Evolutionary conservation across 2,329 filamentous ascomycete genomes (phyloP), one percentile per base, ranked within the genome.

Genomic region (Fusarium sp.): DNA sequence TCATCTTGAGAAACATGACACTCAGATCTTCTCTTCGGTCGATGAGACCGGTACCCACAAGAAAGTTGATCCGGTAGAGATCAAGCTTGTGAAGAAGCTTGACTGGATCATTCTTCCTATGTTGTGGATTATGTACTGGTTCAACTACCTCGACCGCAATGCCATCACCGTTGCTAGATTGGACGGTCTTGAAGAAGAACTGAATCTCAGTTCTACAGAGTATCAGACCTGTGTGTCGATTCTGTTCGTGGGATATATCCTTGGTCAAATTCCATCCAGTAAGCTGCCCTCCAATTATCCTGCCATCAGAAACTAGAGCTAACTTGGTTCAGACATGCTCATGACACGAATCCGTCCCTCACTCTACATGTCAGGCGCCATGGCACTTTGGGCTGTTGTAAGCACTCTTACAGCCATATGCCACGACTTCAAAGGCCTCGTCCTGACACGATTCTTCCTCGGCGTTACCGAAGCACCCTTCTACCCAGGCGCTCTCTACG

Each of bases 161-260:
- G 86, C 88, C 55, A 88, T 89, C 63, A 87, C 87, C 4, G 84
- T 86, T 20, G 87, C 87, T 3, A 80, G 83, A 41, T 75, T 90
- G 18, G 84, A 87, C 65, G 84, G 84, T 2, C 75, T 90, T 10
- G 83, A 87, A 49, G 79, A 83, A 10, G 86, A 89, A 30, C 75
- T 90, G 1, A 77, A 80, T 6, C 76, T 89, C 57, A 77, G 77
- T 0, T 83, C 81, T 9, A 57, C 58, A 2, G 66, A 78, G 61
- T 78, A 78, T 51, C 75, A 78, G 27, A 78, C 78, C 8, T 79
- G 78, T 16, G 76, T 80, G 0, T 79, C 77, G 0, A 78, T 80
- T 13, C 70, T 80, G 3, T 80, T 79, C 43, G 76, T 78, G 1
- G 77, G 86, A 58, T 82, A 78, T 18, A 62, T 74, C 18, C 62